A percentile compares a stretch with the other conserved stretches of the same genome.
Conservation (phyloP, 345 rosid species). For the Populus pruinosa region DNA sequence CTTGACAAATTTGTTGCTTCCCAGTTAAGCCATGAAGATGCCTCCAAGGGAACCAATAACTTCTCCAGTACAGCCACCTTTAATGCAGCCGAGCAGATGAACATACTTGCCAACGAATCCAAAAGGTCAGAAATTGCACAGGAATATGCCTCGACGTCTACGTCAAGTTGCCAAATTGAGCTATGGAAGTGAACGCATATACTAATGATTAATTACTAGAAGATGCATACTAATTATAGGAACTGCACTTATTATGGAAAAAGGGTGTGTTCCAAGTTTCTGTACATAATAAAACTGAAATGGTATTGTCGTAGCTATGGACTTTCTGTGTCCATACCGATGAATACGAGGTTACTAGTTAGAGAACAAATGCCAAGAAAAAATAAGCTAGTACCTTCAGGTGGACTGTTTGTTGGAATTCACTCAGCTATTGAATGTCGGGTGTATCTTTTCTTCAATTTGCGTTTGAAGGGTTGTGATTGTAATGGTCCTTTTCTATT, state of each 20-base stretch:
- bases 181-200: conserved; percentile 72
- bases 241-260: conserved; percentile 32
- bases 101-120: conserved; percentile 32
- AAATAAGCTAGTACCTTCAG: conserved; percentile 29
- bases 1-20: conserved; percentile 96
- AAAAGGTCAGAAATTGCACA: conserved; percentile 50
- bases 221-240: conserved; percentile 41
- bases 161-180: conserved; percentile 73
- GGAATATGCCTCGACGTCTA: conserved; percentile 61
- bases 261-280: conserved; percentile 28
- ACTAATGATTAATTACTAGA: conserved; percentile 12
- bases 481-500: conserved; percentile 7
- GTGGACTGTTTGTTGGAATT: conserved; percentile 21
- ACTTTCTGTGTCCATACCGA: conserved; percentile 26
- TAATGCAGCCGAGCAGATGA: conserved; percentile 43
- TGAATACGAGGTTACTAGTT: conserved; percentile 12
- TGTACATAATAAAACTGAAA: conserved; percentile 63
- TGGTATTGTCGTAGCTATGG: conserved; percentile 38
- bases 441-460: conserved; percentile 27
- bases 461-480: conserved; percentile 19
- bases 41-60: conserved; percentile 33
- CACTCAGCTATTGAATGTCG: conserved; percentile 25
- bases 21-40: conserved; percentile 86
- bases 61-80: conserved; percentile 31
- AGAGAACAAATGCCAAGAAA: conserved; percentile 19